Percentiles rank a stretch among this genome's conserved stretches.
These are phyloP conservation scores for Cyclocybe cylindracea DNA, from an alignment of 768 basidiomycete genomes.

Conservation along the genomic window DNA sequence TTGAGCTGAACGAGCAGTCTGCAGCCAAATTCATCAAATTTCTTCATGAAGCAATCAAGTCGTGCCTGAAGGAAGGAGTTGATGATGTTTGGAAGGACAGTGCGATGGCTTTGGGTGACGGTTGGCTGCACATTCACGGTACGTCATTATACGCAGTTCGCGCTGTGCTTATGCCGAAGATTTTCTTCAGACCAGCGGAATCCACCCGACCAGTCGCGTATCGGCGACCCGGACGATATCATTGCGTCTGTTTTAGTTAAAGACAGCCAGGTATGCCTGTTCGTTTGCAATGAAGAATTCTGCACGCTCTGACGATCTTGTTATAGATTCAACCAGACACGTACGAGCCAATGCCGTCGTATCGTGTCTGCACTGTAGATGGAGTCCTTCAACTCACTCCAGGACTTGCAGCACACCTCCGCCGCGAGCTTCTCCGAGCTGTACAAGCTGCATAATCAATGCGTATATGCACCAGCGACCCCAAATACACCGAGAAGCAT, in stretches of 20 bases:
- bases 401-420: constrained; percentile 56
- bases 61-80: constrained; percentile 51
- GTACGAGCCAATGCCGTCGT: constrained; percentile 83
- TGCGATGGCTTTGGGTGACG: constrained; percentile 64
- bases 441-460: constrained; percentile 10
- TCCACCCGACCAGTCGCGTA: constrained; percentile 69
- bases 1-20: neutral
- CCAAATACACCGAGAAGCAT: no score
- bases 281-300: neutral
- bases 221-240: constrained; percentile 86
- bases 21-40: constrained; percentile 60
- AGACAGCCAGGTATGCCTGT: constrained; percentile 55
- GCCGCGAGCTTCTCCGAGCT: constrained; percentile 33
- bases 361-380: constrained; percentile 76
- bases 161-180: neutral
- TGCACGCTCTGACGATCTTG: neutral
- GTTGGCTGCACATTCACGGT: constrained; percentile 90
- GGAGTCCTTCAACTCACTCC: constrained; percentile 70
- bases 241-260: constrained; percentile 74
- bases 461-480: no score
- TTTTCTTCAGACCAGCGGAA: constrained; percentile 63
- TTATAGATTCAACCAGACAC: constrained; percentile 66
- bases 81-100: constrained; percentile 69
- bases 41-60: constrained; percentile 60
- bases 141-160: constrained; percentile 3